Conservation (phyloP, 176 grass and related monocot species). For the Secale cereale region DNA sequence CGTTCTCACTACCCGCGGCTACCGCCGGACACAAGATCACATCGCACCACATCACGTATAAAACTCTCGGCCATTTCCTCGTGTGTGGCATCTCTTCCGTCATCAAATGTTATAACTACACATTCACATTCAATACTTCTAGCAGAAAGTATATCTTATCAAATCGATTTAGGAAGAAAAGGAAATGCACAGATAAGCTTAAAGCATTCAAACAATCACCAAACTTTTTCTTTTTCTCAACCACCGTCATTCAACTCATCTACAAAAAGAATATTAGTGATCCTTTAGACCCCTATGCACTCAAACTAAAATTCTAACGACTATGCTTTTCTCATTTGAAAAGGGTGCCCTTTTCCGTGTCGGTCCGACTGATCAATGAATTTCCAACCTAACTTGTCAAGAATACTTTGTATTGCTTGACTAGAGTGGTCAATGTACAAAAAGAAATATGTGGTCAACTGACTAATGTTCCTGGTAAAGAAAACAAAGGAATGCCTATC, state of each 20-base stretch:
- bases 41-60: too few relatives aligned
- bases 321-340: background rate
- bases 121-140: background rate
- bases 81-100: background rate
- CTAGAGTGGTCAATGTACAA: conserved; percentile 22
- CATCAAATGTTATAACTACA: background rate
- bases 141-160: background rate
- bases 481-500: conserved; percentile 36
- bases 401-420: conserved; percentile 31
- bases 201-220: background rate
- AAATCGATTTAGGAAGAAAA: background rate
- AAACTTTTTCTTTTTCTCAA: background rate
- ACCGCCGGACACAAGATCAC: too few relatives aligned
- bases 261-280: conserved; percentile 16
- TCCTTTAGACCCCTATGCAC: conserved; percentile 18
- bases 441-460: conserved; percentile 24
- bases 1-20: too few relatives aligned
- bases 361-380: conserved; percentile 26
- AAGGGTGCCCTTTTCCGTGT: conserved; percentile 6
- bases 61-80: too few relatives aligned
- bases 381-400: conserved; percentile 23
- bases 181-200: background rate
- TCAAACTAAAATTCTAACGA: conserved; percentile 10
- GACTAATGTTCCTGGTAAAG: conserved; percentile 19
- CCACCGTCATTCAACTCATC: background rate